Base-by-base conservation (phyloP, 768 basidiomycete genomes). In the Tulasnella sp. region DNA sequence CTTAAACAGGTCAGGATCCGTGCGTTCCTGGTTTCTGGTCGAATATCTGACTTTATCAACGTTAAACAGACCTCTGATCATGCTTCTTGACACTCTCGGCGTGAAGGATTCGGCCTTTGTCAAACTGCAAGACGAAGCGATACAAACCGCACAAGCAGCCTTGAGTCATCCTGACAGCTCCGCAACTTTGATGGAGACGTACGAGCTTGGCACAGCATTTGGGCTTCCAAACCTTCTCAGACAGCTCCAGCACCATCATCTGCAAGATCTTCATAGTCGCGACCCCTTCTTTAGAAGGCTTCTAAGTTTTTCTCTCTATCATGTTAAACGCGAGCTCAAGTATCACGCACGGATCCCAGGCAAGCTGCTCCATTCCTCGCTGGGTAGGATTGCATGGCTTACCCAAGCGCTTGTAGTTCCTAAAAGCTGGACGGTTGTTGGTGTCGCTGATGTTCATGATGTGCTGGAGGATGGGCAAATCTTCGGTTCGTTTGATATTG, bases 391-490 rank as follows among this genome's bases (percentile, higher is more conserved):
- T 8, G 60, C 2, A 12, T 64, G 24, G 11, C 60, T 74, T 14
- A 41, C 24, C 18, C 34, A 20, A 22, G 16, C 31, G 8, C 37
- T 31, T 41, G 16, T 74, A 80, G 89, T 96, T 14, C 92, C 92
- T 0, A 86, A 91, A 0, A 92, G 91, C 81, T 91, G 91, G 80
- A 87, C 91, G 40, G 88, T 96, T 0, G 93, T 95, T 16, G 95
- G 96, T 0, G 89, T 96, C 12, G 93, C 94, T 3, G 95, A 96
- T 83, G 94, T 96, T 85, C 94, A 94, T 1, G 92, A 88, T 83
- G 86, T 84, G 46, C 85, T 95, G 20, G 84, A 85, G 7, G 88
- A 89, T 81, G 90, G 89, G 0, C 86, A 93, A 82, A 91, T 96
- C 3, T 95, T 91, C 81, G 93, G 94, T 93, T 82, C 72, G 88